Evolutionary conservation across 164 flowering plant species (phyloP), one percentile per base, ranked within the genome.

Genomic region (Saururus chinensis): DNA sequence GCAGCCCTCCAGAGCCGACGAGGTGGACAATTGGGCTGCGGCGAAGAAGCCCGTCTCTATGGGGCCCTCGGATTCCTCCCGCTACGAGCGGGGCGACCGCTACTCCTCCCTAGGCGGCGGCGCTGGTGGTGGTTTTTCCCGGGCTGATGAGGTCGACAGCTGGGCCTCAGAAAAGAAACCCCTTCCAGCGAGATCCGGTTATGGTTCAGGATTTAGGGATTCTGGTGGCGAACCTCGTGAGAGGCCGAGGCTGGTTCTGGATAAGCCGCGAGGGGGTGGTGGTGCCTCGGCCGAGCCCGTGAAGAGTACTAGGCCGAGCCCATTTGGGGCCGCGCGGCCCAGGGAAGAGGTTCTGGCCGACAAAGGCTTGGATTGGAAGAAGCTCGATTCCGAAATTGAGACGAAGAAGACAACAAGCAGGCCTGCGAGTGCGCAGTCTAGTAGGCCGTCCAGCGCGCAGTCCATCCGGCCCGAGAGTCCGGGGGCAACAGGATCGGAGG

Each of bases 351-450:
- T 88, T 25, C 71, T 93, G 85, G 83, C 92, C 16, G 92, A 81
- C 75, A 93, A 88, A 68, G 99, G 99, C 1, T 60, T 91, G 69
- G 97, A 93, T 66, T 87, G 85, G 91, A 88, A 73, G 84, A 85
- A 83, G 67, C 0, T 82, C 70, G 95, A 88, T 16, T 66, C 71
- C 19, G 93, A 85, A 1, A 75, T 79, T 72, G 97, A 88, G 56
- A 7, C 73, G 0, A 80, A 76, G 83, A 90, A 76, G 67, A 66
- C 70, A 30, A 30, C 37, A 0, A 82, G 88, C 70, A 66, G 89
- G 74, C 96, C 93, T 0, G 81, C 89, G 0, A 88, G 96, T 65
- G 66, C 92, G 1, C 96, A 86, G 20, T 86, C 93, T 0, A 86
- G 92, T 67, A 75, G 97, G 80, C 96, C 96, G 24, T 76, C 81